Evolutionary conservation across 1,139 yeast genomes (phyloP), one percentile per base, ranked within the genome.

Genomic region (Suhomyces terraborum): DNA sequence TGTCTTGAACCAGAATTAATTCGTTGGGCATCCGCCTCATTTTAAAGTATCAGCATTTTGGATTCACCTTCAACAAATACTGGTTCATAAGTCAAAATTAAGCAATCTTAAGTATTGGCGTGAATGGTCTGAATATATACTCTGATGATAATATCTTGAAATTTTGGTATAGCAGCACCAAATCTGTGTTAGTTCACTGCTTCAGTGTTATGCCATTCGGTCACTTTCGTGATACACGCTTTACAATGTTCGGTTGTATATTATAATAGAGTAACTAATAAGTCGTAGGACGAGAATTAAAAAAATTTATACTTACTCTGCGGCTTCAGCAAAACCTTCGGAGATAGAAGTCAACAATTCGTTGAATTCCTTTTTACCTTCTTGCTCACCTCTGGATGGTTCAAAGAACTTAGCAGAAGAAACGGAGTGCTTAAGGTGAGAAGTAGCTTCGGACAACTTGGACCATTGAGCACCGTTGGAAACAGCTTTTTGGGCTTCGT

Each of bases 401-500:
- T 91, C 96, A 66, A 87, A 84, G 77, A 93, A 93, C 75, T 93
- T 93, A 58, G 96, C 84, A 26, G 96, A 85, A 8, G 98, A 87
- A 46, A 93, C 96, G 43, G 91, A 74, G 66, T 93, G 97, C 71
- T 88, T 89, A 47, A 91, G 87, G 62, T 89, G 97, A 46, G 86
- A 59, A 41, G 98, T 93, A 43, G 88, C 75, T 59, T 91, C 98
- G 36, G 95, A 62, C 53, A 93, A 79, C 73, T 88, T 91, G 51
- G 87, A 79, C 99, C 99, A 93, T 63, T 79, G 82, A 29, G 95
- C 95, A 60, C 98, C 98, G 59, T 86, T 83, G 36, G 96, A 78
- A 51, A 91, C 85, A 12, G 98, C 96, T 75, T 88, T 91, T 73
- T 91, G 98, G 25, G 99, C 98, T 73, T 93, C 98, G 54, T 93